Conservation (phyloP, 2,329 filamentous ascomycete species). For the Fusarium devonianum region DNA sequence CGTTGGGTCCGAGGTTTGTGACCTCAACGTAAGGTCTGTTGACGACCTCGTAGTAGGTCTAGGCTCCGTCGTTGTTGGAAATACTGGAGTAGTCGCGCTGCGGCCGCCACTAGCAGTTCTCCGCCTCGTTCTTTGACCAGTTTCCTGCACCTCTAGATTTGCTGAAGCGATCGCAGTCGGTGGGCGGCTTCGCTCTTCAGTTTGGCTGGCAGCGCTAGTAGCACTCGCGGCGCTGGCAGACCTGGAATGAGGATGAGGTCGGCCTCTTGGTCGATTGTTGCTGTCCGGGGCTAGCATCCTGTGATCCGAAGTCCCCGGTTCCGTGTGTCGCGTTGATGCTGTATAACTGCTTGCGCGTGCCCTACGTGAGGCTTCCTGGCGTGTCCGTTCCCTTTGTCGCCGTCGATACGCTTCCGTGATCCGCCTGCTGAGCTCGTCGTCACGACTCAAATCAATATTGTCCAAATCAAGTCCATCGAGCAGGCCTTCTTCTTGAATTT, state of each 20-base stretch:
- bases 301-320: conserved; percentile 34
- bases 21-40: conserved; percentile 64
- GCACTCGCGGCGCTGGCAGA: conserved; percentile 53
- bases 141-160: conserved; percentile 45
- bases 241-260: conserved; percentile 54
- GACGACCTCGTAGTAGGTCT: conserved; percentile 67
- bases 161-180: conserved; percentile 47
- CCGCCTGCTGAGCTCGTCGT: conserved; percentile 88
- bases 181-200: conserved; percentile 60
- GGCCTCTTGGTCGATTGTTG: conserved; percentile 40
- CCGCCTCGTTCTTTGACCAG: conserved; percentile 48
- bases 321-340: conserved; percentile 46
- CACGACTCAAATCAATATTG: conserved; percentile 81
- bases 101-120: conserved; percentile 63
- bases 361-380: conserved; percentile 56
- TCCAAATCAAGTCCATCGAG: conserved; percentile 89
- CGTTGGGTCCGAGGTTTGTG: conserved; percentile 50
- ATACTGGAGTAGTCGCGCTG: conserved; percentile 59
- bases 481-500: conserved; percentile 87
- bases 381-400: conserved; percentile 70
- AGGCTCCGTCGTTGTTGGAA: conserved; percentile 51
- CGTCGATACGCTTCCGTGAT: conserved; percentile 89
- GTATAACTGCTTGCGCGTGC: conserved; percentile 49
- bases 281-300: conserved; percentile 42
- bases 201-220: conserved; percentile 51